phyloP scores from a whole-genome alignment of 2,329 filamentous ascomycete species.

The Davidsoniella australis region DNA sequence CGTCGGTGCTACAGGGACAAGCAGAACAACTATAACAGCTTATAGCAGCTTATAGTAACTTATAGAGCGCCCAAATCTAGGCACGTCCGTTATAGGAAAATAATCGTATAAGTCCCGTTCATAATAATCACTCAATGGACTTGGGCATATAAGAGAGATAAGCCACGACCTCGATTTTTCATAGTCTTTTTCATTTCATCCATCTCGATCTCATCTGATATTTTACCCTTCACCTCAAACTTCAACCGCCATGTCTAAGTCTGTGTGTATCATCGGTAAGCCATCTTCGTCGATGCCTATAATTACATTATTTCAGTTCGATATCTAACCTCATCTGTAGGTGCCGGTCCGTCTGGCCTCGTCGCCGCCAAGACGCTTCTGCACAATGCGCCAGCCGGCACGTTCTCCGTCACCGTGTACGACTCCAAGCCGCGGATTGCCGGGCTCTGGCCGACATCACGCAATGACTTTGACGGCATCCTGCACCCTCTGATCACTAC shows the following conservation, averaged over 20 bases:
- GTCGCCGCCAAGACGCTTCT: slow-evolving; percentile 58
- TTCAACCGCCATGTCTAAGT: slow-evolving; percentile 20
- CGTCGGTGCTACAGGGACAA: neutral
- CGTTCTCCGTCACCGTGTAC: slow-evolving; percentile 53
- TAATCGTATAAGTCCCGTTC: no score
- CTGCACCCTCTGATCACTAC: slow-evolving; percentile 51
- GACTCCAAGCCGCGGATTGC: slow-evolving; percentile 50
- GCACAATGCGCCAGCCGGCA: slow-evolving; percentile 33
- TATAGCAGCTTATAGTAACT: neutral
- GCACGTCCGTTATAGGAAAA: no score
- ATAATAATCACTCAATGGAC: no score
- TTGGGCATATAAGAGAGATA: no score
- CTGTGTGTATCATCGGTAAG: slow-evolving; percentile 26
- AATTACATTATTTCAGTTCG: neutral
- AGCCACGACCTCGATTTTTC: no score
- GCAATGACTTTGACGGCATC: slow-evolving; percentile 30
- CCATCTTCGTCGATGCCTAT: neutral
- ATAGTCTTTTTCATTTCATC: no score
- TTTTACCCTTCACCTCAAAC: neutral
- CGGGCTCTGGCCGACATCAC: slow-evolving; percentile 55
- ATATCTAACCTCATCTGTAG: slow-evolving; percentile 22
- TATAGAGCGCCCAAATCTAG: neutral
- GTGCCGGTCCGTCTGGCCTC: slow-evolving; percentile 51
- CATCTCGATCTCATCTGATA: neutral
- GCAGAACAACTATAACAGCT: no score